Evolutionary conservation across 2,329 filamentous ascomycete genomes (phyloP).

Genomic region (Gliomastix tumulicola): DNA sequence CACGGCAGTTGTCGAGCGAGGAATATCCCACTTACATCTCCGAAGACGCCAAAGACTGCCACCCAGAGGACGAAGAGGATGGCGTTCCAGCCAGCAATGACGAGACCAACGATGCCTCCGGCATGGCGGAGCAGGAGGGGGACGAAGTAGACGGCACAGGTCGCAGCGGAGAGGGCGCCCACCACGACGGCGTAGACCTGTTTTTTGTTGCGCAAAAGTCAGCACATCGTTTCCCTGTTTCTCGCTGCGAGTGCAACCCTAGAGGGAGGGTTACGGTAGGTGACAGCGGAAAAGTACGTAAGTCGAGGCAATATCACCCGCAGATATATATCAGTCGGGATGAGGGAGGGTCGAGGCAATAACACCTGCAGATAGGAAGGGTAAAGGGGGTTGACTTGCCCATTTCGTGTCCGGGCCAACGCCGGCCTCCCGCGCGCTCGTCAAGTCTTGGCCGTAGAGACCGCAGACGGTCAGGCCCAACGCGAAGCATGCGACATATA

Average conservation of each 20-base stretch:
- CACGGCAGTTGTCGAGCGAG: no score
- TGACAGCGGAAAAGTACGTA: no score
- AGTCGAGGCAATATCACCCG: no score
- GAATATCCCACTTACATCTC: constrained; percentile 49
- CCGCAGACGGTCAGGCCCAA: constrained; percentile 71
- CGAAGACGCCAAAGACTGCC: constrained; percentile 77
- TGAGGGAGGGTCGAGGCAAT: no score
- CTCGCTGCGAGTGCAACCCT: no score
- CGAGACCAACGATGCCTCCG: constrained; percentile 41
- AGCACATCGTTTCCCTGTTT: no score
- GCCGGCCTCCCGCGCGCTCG: constrained; percentile 37
- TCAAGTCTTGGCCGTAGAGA: constrained; percentile 67
- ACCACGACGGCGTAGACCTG: constrained; percentile 68
- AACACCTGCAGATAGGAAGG: no score
- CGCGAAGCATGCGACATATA: no score
- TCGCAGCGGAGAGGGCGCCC: constrained; percentile 57
- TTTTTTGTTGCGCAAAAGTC: no score
- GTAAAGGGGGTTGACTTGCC: no score
- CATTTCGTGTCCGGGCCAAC: constrained; percentile 59
- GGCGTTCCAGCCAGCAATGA: constrained; percentile 61
- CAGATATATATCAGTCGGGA: no score
- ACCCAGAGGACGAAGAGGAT: constrained; percentile 75
- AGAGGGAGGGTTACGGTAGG: no score
- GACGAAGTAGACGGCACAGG: constrained; percentile 57
- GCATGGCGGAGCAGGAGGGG: constrained; percentile 51